These are phyloP conservation scores for Clathrus columnatus DNA, from an alignment of 768 basidiomycete species.

Conservation along the genomic window DNA sequence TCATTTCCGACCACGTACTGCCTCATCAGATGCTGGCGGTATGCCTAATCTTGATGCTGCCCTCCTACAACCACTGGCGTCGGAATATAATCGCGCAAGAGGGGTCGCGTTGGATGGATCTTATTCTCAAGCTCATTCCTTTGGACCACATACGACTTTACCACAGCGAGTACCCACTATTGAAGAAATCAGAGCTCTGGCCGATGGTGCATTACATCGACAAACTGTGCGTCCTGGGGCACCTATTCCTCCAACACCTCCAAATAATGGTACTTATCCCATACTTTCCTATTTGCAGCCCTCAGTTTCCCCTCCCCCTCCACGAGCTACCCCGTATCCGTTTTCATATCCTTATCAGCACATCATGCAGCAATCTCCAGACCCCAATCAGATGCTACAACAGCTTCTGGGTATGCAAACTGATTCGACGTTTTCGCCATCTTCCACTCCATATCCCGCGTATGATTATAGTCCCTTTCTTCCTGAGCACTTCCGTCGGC, in stretches of 20 bases:
- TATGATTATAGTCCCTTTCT: constrained; percentile 54
- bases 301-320: constrained; percentile 44
- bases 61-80: background rate
- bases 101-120: background rate
- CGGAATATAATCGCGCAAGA: background rate
- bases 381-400: constrained; percentile 53
- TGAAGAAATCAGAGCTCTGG: constrained; percentile 51
- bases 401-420: constrained; percentile 48
- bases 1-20: constrained; percentile 12
- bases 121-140: background rate
- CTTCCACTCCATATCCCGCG: constrained; percentile 63
- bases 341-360: constrained; percentile 44
- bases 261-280: constrained; percentile 37
- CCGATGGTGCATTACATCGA: constrained; percentile 49
- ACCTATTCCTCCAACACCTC: constrained; percentile 73
- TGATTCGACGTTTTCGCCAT: constrained; percentile 72
- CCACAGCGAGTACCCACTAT: constrained; percentile 14
- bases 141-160: background rate
- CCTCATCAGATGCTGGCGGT: constrained; percentile 12
- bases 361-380: constrained; percentile 43
- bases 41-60: constrained; percentile 5
- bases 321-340: constrained; percentile 69
- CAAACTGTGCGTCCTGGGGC: constrained; percentile 54
- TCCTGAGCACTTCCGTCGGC: constrained; percentile 47
- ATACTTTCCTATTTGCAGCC: constrained; percentile 22